Evolutionary conservation across 306 rosid genomes (phyloP).

Genomic region (Prunus padus): DNA sequence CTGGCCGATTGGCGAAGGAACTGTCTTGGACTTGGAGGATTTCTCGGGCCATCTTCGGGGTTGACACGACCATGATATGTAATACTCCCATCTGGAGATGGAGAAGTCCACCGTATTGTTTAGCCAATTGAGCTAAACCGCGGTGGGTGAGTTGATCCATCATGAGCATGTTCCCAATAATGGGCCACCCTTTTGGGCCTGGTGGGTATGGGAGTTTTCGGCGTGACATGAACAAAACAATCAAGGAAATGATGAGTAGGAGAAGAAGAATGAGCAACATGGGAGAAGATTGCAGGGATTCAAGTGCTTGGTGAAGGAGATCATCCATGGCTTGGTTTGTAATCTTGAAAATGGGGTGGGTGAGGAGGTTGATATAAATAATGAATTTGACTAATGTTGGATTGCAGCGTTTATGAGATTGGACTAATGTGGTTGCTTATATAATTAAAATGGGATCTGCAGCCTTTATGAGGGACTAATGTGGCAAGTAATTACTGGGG

Average conservation of each 20-base stretch:
- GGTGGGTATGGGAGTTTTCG: slow-evolving; percentile 49
- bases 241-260: neutral
- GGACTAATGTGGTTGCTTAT: too few species aligned
- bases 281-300: slow-evolving; percentile 21
- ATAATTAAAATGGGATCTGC: neutral
- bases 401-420: too few species aligned
- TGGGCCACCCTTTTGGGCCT: slow-evolving; percentile 50
- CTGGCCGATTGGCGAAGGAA: slow-evolving; percentile 19
- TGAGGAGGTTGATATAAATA: neutral
- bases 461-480: neutral
- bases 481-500: neutral
- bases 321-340: slow-evolving; percentile 25
- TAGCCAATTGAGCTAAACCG: slow-evolving; percentile 27
- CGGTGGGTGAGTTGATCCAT: slow-evolving; percentile 49
- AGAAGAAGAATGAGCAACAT: slow-evolving; percentile 8
- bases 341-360: neutral
- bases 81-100: slow-evolving; percentile 31
- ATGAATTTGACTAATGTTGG: too few species aligned
- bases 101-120: slow-evolving; percentile 38
- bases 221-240: neutral
- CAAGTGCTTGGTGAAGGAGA: slow-evolving; percentile 1
- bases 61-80: slow-evolving; percentile 28
- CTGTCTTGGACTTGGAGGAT: slow-evolving; percentile 35
- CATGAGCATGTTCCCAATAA: slow-evolving; percentile 49
- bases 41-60: slow-evolving; percentile 27